These are phyloP conservation scores for Mrakiaceae sp. DNA, from an alignment of 1,284 basidiomycete genomes.

Conservation along the genomic window DNA sequence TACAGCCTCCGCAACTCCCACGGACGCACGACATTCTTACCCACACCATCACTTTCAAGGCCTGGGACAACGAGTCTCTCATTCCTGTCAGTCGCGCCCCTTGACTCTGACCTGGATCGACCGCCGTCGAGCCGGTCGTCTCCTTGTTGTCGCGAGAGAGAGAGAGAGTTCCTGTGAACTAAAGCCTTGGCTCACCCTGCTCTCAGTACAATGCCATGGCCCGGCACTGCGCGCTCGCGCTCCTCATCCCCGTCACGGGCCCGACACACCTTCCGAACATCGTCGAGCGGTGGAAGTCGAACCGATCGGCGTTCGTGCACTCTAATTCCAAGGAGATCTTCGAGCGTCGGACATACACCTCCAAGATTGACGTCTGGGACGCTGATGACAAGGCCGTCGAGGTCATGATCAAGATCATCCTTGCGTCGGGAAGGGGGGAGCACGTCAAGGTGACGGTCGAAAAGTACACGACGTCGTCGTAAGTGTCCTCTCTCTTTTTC, in stretches of 20 bases:
- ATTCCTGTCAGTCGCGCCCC: not conserved
- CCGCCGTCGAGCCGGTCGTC: no score
- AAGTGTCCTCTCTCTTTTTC: not conserved
- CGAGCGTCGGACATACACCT: conserved; percentile 7
- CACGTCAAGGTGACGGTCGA: conserved; percentile 15
- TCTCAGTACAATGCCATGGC: conserved; percentile 14
- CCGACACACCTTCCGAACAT: not conserved
- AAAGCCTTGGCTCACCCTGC: no score
- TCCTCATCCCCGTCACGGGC: conserved; percentile 12
- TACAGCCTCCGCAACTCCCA: conserved; percentile 13
- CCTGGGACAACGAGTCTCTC: conserved; percentile 7
- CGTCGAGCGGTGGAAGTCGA: conserved; percentile 12
- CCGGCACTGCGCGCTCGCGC: conserved; percentile 14
- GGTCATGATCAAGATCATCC: conserved; percentile 13
- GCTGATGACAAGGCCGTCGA: conserved; percentile 16
- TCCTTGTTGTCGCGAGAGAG: no score
- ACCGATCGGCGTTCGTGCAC: conserved; percentile 11
- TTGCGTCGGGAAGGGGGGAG: conserved; percentile 15
- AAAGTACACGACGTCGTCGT: conserved; percentile 11
- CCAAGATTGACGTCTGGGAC: conserved; percentile 14
- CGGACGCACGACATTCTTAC: conserved; percentile 12
- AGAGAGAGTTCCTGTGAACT: not conserved
- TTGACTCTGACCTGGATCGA: no score
- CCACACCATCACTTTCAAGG: conserved; percentile 15
- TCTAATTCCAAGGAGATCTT: conserved; percentile 12